Conservation (phyloP, 1,284 basidiomycete species). For the Exobasidium cylindrosporum region DNA sequence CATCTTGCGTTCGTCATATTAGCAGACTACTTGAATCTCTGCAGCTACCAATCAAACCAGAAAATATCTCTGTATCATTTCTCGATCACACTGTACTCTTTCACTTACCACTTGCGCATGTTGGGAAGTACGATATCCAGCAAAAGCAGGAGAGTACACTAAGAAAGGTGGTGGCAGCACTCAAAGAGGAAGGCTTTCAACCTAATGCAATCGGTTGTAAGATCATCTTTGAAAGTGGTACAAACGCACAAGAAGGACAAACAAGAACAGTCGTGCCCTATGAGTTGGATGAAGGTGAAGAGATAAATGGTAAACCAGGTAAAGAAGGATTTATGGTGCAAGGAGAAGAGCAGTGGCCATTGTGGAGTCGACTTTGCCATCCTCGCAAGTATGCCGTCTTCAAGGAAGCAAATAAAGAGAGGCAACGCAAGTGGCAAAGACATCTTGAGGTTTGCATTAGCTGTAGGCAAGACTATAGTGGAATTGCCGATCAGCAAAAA, state of each 20-base stretch:
- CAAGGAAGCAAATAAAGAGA: slow-evolving; percentile 7
- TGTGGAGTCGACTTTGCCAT: slow-evolving; percentile 23
- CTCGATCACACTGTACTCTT: slow-evolving; percentile 54
- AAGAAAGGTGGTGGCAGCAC: slow-evolving; percentile 22
- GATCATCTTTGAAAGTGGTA: slow-evolving; percentile 21
- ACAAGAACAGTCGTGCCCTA: slow-evolving; percentile 52
- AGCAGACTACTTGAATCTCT: slow-evolving; percentile 34
- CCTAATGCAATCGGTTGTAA: not conserved
- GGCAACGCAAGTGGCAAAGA: slow-evolving; percentile 32
- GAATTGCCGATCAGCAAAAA: slow-evolving; percentile 8
- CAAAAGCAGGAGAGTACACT: slow-evolving; percentile 21
- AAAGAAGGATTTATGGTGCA: not conserved
- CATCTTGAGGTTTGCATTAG: slow-evolving; percentile 55
- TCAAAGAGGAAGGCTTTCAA: slow-evolving; percentile 22
- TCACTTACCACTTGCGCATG: slow-evolving; percentile 3
- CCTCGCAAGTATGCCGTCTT: slow-evolving; percentile 12
- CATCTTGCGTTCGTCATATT: slow-evolving; percentile 57
- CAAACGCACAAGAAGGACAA: slow-evolving; percentile 8
- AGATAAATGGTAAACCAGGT: slow-evolving; percentile 14
- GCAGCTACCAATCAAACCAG: slow-evolving; percentile 4
- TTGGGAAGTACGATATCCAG: slow-evolving; percentile 4
- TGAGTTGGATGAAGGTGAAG: not conserved
- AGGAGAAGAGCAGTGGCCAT: slow-evolving; percentile 12
- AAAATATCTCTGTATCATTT: slow-evolving; percentile 49
- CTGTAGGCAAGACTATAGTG: slow-evolving; percentile 51